Evolutionary conservation across 2,329 filamentous ascomycete genomes (phyloP).

Genomic region (Colletotrichum sp.): DNA sequence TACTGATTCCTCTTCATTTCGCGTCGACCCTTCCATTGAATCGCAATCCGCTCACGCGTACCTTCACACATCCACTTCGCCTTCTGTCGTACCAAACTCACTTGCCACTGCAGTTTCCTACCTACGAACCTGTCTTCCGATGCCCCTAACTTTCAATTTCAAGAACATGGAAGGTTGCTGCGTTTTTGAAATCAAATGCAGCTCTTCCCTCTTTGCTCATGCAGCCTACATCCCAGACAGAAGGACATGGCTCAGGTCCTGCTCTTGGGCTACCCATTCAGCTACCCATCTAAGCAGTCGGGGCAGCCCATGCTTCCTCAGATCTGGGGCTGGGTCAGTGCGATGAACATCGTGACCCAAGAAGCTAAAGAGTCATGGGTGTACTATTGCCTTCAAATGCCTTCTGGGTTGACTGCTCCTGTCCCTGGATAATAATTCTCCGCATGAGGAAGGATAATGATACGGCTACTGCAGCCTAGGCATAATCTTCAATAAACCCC

Average conservation of each 20-base stretch:
- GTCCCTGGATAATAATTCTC: background rate
- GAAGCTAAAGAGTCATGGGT: background rate
- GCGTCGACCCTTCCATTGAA: background rate
- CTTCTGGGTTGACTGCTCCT: background rate
- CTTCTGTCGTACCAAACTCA: background rate
- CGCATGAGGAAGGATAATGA: background rate
- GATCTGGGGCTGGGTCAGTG: background rate
- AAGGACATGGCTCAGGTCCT: background rate
- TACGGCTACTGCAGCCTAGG: background rate
- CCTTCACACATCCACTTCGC: background rate
- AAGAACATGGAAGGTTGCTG: background rate
- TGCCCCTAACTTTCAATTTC: background rate
- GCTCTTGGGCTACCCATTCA: background rate
- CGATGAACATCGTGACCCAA: background rate
- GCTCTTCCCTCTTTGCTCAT: background rate
- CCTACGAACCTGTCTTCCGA: background rate
- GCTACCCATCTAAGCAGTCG: no score
- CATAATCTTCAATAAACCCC: background rate
- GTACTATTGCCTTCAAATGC: background rate
- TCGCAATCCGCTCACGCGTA: background rate
- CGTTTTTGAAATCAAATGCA: background rate
- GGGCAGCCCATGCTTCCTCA: background rate
- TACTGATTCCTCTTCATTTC: background rate
- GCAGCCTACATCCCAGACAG: background rate
- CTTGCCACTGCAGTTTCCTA: background rate